Evolutionary conservation across 2,329 filamentous ascomycete genomes (phyloP).

Genomic region (Diplodia intermedia): DNA sequence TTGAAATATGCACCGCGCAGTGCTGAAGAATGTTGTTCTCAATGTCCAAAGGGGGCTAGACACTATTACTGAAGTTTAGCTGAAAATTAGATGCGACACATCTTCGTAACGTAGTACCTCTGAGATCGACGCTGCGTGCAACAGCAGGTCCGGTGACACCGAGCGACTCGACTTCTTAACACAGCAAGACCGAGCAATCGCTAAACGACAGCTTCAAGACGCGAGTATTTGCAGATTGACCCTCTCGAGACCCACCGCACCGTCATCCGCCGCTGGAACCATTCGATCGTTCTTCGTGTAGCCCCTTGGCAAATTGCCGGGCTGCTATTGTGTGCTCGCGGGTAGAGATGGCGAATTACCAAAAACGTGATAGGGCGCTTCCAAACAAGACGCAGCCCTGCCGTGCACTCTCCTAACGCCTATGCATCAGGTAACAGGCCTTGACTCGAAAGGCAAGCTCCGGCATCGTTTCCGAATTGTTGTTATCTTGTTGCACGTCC

Average conservation of each 20-base stretch:
- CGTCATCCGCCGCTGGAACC: not conserved
- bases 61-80: not conserved
- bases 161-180: not conserved
- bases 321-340: slow-evolving; percentile 19
- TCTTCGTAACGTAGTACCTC: not conserved
- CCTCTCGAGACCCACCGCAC: not conserved
- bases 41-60: not conserved
- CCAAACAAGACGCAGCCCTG: not conserved
- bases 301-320: slow-evolving; percentile 12
- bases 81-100: not conserved
- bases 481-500: slow-evolving; percentile 12
- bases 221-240: not conserved
- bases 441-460: slow-evolving; percentile 16
- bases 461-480: not conserved
- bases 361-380: slow-evolving; percentile 11
- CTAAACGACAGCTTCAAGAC: not conserved
- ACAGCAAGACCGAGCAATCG: slow-evolving; percentile 1
- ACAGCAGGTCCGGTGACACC: not conserved
- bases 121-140: not conserved
- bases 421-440: not conserved
- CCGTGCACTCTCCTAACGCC: not conserved
- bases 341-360: slow-evolving; percentile 26
- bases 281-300: not conserved
- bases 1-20: not conserved
- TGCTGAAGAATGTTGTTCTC: not conserved